These are phyloP conservation scores for Amylostereum chailletii DNA, from an alignment of 1,284 basidiomycete species.

Conservation along the genomic window DNA sequence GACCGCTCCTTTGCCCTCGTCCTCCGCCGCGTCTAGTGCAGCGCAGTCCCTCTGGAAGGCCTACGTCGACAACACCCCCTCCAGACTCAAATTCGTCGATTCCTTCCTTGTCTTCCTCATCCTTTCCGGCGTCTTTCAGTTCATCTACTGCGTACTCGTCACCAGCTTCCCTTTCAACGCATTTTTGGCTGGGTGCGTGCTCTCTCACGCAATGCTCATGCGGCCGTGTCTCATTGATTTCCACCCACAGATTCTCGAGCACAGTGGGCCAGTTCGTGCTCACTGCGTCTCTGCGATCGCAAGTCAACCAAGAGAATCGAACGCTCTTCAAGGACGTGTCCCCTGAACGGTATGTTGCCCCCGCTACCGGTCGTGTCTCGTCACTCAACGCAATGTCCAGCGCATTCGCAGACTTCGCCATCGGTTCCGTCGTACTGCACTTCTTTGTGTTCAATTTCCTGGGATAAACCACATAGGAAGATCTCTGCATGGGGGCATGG, in stretches of 20 bases:
- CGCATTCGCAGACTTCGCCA: constrained; percentile 93
- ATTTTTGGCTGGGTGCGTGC: constrained; percentile 85
- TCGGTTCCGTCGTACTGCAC: constrained; percentile 92
- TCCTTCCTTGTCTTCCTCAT: constrained; percentile 89
- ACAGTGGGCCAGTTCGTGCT: constrained; percentile 97
- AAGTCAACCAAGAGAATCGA: constrained; percentile 84
- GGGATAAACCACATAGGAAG: constrained; percentile 35
- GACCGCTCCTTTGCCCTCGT: constrained; percentile 17
- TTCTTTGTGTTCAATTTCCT: constrained; percentile 99
- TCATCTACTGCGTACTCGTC: constrained; percentile 85
- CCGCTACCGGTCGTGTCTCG: constrained; percentile 8
- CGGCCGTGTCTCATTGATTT: not conserved
- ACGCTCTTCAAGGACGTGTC: constrained; percentile 85
- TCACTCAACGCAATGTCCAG: constrained; percentile 30
- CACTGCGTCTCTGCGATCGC: constrained; percentile 83
- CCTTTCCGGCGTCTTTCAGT: constrained; percentile 85
- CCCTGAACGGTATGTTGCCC: constrained; percentile 72
- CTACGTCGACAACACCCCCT: constrained; percentile 71
- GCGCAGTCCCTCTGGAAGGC: constrained; percentile 65
- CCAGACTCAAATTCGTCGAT: constrained; percentile 90
- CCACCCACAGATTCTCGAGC: constrained; percentile 71
- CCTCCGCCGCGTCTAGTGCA: constrained; percentile 26
- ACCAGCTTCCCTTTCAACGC: constrained; percentile 97
- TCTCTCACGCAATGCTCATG: not conserved
- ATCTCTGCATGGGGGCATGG: not conserved